A percentile compares a stretch with the other conserved stretches of the same genome.
Conservation (phyloP, 1,284 basidiomycete species). For the Leccinum angustisporum region DNA sequence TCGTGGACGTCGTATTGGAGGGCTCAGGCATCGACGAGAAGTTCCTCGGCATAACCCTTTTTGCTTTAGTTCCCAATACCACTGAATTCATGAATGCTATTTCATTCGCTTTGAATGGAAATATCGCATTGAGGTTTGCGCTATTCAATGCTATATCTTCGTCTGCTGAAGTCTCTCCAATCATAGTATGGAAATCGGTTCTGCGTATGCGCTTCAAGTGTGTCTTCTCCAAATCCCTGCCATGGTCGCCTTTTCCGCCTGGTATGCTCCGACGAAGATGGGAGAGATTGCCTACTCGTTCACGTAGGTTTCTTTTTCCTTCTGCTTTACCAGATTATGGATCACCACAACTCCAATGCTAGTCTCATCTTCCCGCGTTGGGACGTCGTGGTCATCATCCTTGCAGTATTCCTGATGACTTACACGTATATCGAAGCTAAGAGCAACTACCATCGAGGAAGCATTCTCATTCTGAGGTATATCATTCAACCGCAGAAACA, state of each 20-base stretch:
- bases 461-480: constrained; percentile 87
- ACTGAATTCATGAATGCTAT: constrained; percentile 99
- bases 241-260: constrained; percentile 98
- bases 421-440: constrained; percentile 99
- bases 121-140: constrained; percentile 90
- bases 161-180: constrained; percentile 8
- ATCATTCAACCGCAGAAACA: constrained; percentile 11
- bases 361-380: constrained; percentile 98
- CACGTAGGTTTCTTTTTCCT: constrained; percentile 57
- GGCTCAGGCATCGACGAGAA: constrained; percentile 98
- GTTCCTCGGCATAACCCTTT: constrained; percentile 94
- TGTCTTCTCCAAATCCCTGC: constrained; percentile 97
- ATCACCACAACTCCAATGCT: neutral
- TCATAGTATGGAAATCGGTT: constrained; percentile 96
- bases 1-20: constrained; percentile 92
- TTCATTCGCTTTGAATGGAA: constrained; percentile 97
- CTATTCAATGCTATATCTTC: neutral
- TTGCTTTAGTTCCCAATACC: constrained; percentile 97
- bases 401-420: constrained; percentile 95
- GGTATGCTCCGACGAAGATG: constrained; percentile 83
- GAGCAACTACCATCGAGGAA: constrained; percentile 95
- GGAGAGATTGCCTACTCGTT: constrained; percentile 85
- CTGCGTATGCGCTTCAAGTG: constrained; percentile 97
- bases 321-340: constrained; percentile 1
- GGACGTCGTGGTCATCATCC: constrained; percentile 95